Evolutionary conservation across 306 rosid genomes (phyloP).

Genomic region (Begonia loranthoides): DNA sequence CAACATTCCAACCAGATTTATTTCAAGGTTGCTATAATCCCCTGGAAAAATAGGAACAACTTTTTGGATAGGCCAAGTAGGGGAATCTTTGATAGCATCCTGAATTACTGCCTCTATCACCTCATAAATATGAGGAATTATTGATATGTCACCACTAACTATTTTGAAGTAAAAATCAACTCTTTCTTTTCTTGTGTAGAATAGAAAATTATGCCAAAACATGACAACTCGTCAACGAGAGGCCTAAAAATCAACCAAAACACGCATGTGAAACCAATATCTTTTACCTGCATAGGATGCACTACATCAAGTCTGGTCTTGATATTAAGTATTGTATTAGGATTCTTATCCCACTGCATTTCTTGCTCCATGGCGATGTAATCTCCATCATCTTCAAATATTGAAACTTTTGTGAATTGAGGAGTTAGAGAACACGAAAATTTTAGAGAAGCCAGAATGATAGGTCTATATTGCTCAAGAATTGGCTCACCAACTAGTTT

Average conservation of each 20-base stretch:
- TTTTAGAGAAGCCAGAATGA: constrained; percentile 51
- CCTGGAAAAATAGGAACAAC: constrained; percentile 84
- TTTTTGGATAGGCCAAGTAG: constrained; percentile 94
- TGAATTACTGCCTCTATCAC: constrained; percentile 75
- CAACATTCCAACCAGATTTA: constrained; percentile 78
- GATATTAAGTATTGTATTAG: constrained; percentile 74
- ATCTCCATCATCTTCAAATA: no score
- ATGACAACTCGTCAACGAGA: constrained; percentile 73
- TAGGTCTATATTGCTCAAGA: constrained; percentile 73
- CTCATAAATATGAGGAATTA: constrained; percentile 68
- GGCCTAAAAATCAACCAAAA: constrained; percentile 95
- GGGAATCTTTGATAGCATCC: constrained; percentile 86
- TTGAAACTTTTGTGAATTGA: constrained; percentile 73
- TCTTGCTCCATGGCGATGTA: no score
- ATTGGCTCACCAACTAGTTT: no score
- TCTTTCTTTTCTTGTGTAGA: constrained; percentile 87
- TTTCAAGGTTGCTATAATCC: constrained; percentile 91
- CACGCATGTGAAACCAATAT: constrained; percentile 88
- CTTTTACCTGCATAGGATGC: constrained; percentile 86
- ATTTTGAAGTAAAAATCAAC: constrained; percentile 76
- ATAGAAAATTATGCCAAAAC: constrained; percentile 91
- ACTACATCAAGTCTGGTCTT: constrained; percentile 70
- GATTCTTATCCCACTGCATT: constrained; percentile 98
- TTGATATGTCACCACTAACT: constrained; percentile 77
- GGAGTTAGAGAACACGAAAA: constrained; percentile 94